A percentile compares a stretch with the other conserved stretches of the same genome.
phyloP scores from a whole-genome alignment of 140 eudicot genomes.

The Flaveria floridana region DNA sequence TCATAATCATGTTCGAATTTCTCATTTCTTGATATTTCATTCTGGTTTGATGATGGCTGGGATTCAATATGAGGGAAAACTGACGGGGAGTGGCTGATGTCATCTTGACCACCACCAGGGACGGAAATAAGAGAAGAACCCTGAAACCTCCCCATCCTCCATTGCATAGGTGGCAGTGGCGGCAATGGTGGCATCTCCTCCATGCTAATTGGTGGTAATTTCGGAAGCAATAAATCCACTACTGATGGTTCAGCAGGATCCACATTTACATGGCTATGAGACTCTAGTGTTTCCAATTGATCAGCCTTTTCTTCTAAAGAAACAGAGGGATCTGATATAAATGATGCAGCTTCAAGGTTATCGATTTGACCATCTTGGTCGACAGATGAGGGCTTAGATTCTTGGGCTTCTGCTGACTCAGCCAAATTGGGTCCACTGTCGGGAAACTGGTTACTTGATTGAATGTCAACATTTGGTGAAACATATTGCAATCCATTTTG shows the following conservation, averaged over 20 bases:
- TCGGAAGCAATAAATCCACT: constrained; percentile 39
- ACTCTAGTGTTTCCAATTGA: constrained; percentile 9
- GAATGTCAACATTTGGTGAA: constrained; percentile 1
- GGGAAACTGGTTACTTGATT: constrained; percentile 31
- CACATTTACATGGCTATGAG: constrained; percentile 31
- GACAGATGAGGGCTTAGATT: constrained; percentile 23
- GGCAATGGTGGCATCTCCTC: constrained; percentile 91
- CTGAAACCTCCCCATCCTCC: constrained; percentile 73
- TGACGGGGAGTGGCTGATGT: constrained; percentile 27
- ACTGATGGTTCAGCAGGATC: constrained; percentile 35
- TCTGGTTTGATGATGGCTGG: constrained; percentile 9
- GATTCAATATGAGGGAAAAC: constrained; percentile 30
- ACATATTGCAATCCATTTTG: constrained; percentile 22
- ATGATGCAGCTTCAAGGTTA: constrained; percentile 29
- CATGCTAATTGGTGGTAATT: constrained; percentile 43
- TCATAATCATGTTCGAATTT: constrained; percentile 34
- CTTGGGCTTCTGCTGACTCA: constrained; percentile 30
- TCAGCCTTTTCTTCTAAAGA: constrained; percentile 34
- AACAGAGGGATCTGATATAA: constrained; percentile 19
- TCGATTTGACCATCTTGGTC: constrained; percentile 31
- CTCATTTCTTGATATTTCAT: constrained; percentile 23
- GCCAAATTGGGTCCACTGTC: constrained; percentile 30
- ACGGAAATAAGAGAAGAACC: constrained; percentile 35
- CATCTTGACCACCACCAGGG: constrained; percentile 33
- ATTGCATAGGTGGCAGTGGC: constrained; percentile 95